Conservation (phyloP, 371 early-diverging fungal genomes). For the Mortierella sp. region DNA sequence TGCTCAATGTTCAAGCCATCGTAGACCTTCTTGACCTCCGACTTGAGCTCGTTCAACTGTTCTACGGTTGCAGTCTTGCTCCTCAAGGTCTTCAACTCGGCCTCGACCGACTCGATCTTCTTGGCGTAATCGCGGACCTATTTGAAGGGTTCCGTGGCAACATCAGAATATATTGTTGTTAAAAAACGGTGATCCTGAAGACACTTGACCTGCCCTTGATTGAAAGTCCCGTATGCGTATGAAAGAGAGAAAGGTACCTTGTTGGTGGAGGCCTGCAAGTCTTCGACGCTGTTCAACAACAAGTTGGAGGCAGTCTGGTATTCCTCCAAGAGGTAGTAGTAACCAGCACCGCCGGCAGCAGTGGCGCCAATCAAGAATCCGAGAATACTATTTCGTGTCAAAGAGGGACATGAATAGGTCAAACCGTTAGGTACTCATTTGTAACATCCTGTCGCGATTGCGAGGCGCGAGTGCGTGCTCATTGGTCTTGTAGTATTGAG, state of each 20-base stretch:
- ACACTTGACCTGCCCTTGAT: background rate
- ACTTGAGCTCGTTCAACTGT: conserved; percentile 74
- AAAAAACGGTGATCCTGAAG: background rate
- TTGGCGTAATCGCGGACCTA: conserved; percentile 82
- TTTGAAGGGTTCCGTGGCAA: background rate
- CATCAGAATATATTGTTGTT: background rate
- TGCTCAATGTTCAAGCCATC: conserved; percentile 81
- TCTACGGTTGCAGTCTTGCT: conserved; percentile 72
- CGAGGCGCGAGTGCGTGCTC: background rate
- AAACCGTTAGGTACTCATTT: background rate
- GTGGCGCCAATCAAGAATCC: conserved; percentile 87
- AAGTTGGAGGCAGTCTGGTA: conserved; percentile 81
- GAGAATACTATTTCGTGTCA: conserved; percentile 65
- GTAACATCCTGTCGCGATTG: background rate
- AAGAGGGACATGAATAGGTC: background rate
- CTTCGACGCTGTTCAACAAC: conserved; percentile 79
- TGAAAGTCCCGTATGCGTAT: background rate
- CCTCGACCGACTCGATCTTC: conserved; percentile 81
- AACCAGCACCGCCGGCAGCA: conserved; percentile 82
- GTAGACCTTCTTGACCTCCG: conserved; percentile 79
- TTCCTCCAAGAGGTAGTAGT: conserved; percentile 85
- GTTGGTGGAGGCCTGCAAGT: conserved; percentile 82
- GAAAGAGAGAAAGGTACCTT: conserved; percentile 60
- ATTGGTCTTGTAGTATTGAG: background rate
- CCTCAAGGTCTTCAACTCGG: conserved; percentile 73